A percentile compares a stretch with the other conserved stretches of the same genome.
These are phyloP conservation scores for Colletotrichum graminicola DNA, from an alignment of 2,329 filamentous ascomycete species.

Conservation along the genomic window DNA sequence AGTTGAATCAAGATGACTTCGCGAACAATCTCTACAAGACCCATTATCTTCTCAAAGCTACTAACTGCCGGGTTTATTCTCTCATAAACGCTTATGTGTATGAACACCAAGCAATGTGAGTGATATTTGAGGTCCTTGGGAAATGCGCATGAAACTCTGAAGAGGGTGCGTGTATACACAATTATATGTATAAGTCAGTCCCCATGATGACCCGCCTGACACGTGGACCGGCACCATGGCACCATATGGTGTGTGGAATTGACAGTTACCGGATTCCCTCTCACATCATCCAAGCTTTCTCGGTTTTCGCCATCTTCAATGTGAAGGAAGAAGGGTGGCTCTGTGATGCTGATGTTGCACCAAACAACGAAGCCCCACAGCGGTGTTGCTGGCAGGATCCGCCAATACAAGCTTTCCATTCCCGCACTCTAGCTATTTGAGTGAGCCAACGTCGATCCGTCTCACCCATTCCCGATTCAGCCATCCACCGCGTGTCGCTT, in stretches of 20 bases:
- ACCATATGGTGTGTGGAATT: background rate
- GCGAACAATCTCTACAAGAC: background rate
- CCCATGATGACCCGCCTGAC: background rate
- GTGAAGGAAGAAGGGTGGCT: background rate
- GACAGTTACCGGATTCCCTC: background rate
- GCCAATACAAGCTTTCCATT: slow-evolving; percentile 32
- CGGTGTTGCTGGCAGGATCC: slow-evolving; percentile 8
- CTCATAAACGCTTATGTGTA: background rate
- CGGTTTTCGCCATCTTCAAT: background rate
- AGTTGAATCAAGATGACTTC: background rate
- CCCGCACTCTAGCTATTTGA: background rate
- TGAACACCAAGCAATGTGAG: background rate
- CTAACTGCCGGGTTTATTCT: background rate
- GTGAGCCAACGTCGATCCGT: background rate
- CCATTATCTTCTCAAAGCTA: background rate
- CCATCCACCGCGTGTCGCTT: slow-evolving; percentile 25
- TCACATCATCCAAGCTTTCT: background rate
- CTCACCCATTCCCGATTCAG: slow-evolving; percentile 27
- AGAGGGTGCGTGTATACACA: background rate
- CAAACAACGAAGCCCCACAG: slow-evolving; percentile 10
- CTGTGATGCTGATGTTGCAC: slow-evolving; percentile 9
- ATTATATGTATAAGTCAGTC: background rate
- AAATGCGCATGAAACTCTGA: no score
- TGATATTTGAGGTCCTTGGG: background rate
- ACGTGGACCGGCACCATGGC: background rate